Conservation (phyloP, 352 stramenopile species). For the Saprolegnia diclina region DNA sequence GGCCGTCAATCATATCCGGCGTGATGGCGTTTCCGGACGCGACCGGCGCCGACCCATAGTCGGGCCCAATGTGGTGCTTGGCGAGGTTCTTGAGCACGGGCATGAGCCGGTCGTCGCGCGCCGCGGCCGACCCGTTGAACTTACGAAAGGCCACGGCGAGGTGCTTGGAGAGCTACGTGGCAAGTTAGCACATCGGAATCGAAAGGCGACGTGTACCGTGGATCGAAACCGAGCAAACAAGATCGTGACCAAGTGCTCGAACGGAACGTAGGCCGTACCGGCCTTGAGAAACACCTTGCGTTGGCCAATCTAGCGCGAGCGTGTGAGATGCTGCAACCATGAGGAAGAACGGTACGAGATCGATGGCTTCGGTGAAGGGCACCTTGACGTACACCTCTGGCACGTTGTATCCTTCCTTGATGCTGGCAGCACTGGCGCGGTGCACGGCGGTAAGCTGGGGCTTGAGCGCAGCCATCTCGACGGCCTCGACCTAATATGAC, state of each 20-base stretch:
- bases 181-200: not conserved
- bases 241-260: conserved; percentile 92
- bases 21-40: conserved; percentile 68
- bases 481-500: conserved; percentile 17
- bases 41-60: conserved; percentile 53
- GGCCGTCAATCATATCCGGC: conserved; percentile 87
- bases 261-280: conserved; percentile 94
- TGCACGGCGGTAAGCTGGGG: conserved; percentile 67
- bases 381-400: conserved; percentile 92
- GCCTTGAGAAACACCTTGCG: conserved; percentile 92
- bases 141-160: conserved; percentile 84
- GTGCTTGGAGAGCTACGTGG: conserved; percentile 79
- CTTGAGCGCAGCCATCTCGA: conserved; percentile 63
- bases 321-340: not conserved
- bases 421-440: conserved; percentile 41
- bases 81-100: conserved; percentile 94
- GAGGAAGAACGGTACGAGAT: conserved; percentile 67
- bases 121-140: conserved; percentile 85
- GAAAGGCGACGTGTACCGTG: conserved; percentile 40
- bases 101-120: conserved; percentile 89
- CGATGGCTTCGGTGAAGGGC: conserved; percentile 94
- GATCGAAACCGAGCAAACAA: conserved; percentile 89
- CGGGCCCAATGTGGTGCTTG: conserved; percentile 93
- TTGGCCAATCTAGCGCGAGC: conserved; percentile 38
- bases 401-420: conserved; percentile 43